Conservation (phyloP, 257 asterid species). For the Nicotiana otophora region DNA sequence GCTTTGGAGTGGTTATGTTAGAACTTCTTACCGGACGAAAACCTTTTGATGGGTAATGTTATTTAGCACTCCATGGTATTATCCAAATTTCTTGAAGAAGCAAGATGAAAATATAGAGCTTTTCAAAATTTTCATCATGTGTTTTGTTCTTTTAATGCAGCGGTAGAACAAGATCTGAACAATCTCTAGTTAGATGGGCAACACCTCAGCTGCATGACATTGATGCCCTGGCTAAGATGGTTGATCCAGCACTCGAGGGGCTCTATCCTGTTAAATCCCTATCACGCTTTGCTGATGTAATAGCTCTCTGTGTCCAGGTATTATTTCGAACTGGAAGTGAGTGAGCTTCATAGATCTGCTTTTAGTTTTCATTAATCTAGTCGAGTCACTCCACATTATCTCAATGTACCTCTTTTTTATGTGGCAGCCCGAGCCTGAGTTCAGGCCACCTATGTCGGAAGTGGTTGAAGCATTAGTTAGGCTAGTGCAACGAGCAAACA, state of each 20-base stretch:
- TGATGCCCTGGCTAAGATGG: constrained; percentile 92
- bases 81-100: background rate
- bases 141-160: constrained; percentile 28
- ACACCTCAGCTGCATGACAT: constrained; percentile 97
- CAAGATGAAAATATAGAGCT: background rate
- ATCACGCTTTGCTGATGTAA: constrained; percentile 94
- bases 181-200: constrained; percentile 92
- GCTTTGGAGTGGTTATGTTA: constrained; percentile 95
- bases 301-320: constrained; percentile 97
- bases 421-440: constrained; percentile 92
- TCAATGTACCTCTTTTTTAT: background rate
- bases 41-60: constrained; percentile 71
- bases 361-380: background rate
- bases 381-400: background rate
- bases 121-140: background rate
- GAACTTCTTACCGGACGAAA: constrained; percentile 91
- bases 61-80: background rate
- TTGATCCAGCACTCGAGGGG: constrained; percentile 89
- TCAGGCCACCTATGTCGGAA: constrained; percentile 96
- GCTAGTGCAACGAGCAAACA: constrained; percentile 88
- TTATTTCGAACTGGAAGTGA: background rate
- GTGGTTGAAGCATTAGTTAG: constrained; percentile 94
- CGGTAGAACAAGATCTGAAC: constrained; percentile 76
- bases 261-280: constrained; percentile 88
- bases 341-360: background rate